Evolutionary conservation across 2,329 filamentous ascomycete species (phyloP).

Genomic region (Eutypa lata): DNA sequence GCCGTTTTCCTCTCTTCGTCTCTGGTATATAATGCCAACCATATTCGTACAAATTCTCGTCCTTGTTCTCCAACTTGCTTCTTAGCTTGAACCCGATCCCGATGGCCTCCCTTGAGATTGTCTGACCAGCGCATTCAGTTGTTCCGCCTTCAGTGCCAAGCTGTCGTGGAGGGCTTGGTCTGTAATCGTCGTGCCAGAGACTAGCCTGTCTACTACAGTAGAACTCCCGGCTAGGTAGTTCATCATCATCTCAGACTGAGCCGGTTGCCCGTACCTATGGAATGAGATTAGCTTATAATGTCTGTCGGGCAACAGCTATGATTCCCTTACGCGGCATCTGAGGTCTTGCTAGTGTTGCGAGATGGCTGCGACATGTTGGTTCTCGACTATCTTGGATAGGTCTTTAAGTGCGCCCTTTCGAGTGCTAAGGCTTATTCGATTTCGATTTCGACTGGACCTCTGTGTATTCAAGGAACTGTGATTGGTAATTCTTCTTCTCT

Average conservation of each 20-base stretch:
- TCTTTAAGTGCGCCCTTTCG: not conserved
- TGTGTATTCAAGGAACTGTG: not conserved
- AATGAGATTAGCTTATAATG: not conserved
- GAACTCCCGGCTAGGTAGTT: not conserved
- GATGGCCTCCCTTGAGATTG: not conserved
- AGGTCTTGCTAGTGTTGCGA: not conserved
- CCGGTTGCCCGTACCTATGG: not conserved
- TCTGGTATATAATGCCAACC: not conserved
- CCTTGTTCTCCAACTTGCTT: not conserved
- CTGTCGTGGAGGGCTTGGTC: not conserved
- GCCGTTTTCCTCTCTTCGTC: not conserved
- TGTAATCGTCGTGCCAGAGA: not conserved
- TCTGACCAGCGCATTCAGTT: not conserved
- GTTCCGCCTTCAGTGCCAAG: not conserved
- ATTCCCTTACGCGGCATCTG: not conserved
- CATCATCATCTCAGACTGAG: not conserved
- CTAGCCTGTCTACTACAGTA: not conserved
- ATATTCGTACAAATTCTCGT: not conserved
- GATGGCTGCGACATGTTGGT: not conserved
- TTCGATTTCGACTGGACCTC: not conserved
- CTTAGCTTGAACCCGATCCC: not conserved
- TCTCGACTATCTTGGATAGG: not conserved
- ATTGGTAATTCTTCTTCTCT: not conserved
- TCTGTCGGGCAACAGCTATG: not conserved
- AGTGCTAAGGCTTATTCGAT: not conserved